Percentiles rank a stretch among this genome's conserved stretches.
These are phyloP conservation scores for Hypoxylon intermedium DNA, from an alignment of 495 filamentous ascomycete species.

Conservation along the genomic window DNA sequence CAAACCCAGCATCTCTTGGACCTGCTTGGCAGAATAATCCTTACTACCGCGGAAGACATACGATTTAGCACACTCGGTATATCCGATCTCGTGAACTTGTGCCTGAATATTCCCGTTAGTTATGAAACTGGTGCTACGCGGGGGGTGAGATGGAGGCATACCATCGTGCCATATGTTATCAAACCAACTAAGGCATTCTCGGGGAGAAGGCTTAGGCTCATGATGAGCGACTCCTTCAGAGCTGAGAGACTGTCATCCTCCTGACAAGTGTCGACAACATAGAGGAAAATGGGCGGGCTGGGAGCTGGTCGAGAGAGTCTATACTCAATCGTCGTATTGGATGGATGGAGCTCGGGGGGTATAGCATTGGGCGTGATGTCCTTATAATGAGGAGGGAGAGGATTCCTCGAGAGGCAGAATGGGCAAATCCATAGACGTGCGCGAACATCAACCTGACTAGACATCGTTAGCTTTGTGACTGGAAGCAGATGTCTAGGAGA, in stretches of 20 bases:
- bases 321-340: slow-evolving; percentile 98
- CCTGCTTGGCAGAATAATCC: slow-evolving; percentile 94
- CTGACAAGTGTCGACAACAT: slow-evolving; percentile 98
- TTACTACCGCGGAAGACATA: slow-evolving; percentile 99
- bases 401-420: slow-evolving; percentile 95
- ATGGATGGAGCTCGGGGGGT: slow-evolving; percentile 91
- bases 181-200: slow-evolving; percentile 93
- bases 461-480: slow-evolving; percentile 29
- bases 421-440: slow-evolving; percentile 98
- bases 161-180: slow-evolving; percentile 97
- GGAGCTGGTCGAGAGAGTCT: slow-evolving; percentile 89
- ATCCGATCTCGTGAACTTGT: slow-evolving; percentile 98
- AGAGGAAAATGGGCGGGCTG: slow-evolving; percentile 94
- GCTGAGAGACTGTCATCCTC: slow-evolving; percentile 97
- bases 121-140: not conserved
- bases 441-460: slow-evolving; percentile 91
- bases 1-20: slow-evolving; percentile 97
- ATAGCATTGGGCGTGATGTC: slow-evolving; percentile 95
- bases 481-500: not conserved
- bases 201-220: slow-evolving; percentile 94
- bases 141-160: slow-evolving; percentile 47
- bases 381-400: slow-evolving; percentile 96
- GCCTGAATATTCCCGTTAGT: slow-evolving; percentile 63
- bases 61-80: slow-evolving; percentile 98
- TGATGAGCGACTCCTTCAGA: slow-evolving; percentile 93